Base-by-base conservation (phyloP, 768 basidiomycete genomes). In the Psilocybe tampanensis region DNA sequence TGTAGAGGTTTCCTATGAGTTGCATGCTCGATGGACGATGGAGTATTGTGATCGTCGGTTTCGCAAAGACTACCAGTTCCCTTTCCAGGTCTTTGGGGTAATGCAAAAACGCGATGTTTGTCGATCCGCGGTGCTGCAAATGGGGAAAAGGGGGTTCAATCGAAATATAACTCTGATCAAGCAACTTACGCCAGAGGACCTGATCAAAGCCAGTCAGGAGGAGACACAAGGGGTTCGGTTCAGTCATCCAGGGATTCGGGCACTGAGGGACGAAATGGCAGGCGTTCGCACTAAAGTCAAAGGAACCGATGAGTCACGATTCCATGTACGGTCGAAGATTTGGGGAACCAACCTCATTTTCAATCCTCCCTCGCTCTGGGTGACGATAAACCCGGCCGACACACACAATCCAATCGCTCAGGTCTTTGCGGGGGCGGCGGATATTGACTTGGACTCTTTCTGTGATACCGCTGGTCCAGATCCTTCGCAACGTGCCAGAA, bases 321-420 rank as follows among this genome's bases (percentile, higher is more conserved):
- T 42, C 0, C 47, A 52, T 1, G 47, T 73, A 0, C 62, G 73
- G 0, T 55, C 66, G 2, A 66, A 78, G 33, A 72, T 80, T 1
- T 78, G 77, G 76, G 64, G 67, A 2, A 77, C 70, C 0, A 65
- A 64, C 2, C 21, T 75, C 0, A 19, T 60, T 1, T 60, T 60
- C 22, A 66, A 66, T 15, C 72, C 74, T 2, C 76, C 77, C 0
- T 59, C 50, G 1, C 26, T 81, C 0, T 82, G 80, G 80, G 58
- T 76, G 1, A 82, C 80, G 0, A 68, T 82, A 1, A 81, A 79
- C 47, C 76, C 74, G 0, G 45, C 61, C 0, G 76, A 82, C 55
- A 61, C 70, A 0, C 70, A 78, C 79, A n/a, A n/a, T n/a, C n/a
- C n/a, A n/a, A n/a, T n/a, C n/a, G n/a, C n/a, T n/a, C n/a, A n/a